phyloP scores from a whole-genome alignment of 2,329 filamentous ascomycete species.

The Penicillium glabrum region DNA sequence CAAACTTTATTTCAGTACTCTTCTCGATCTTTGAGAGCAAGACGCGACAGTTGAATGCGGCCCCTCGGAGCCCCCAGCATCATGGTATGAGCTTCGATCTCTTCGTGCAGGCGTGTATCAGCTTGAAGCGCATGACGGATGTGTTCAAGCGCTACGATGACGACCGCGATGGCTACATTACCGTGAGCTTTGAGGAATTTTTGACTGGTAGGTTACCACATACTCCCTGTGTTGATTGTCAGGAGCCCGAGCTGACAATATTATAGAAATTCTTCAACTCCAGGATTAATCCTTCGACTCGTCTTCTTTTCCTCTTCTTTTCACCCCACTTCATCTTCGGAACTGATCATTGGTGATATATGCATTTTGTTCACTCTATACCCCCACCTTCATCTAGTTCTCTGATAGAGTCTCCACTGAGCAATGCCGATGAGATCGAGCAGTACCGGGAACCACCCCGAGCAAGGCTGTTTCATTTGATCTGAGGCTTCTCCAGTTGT shows the following conservation, averaged over 20 bases:
- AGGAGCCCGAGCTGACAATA: neutral
- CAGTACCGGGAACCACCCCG: neutral
- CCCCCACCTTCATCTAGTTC: neutral
- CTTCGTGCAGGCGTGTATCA: constrained; percentile 97
- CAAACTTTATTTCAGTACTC: constrained; percentile 77
- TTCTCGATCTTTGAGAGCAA: constrained; percentile 83
- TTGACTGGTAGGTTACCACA: constrained; percentile 55
- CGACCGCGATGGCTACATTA: constrained; percentile 91
- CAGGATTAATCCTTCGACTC: constrained; percentile 29
- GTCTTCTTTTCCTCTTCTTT: neutral
- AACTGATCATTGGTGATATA: neutral
- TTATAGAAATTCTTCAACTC: constrained; percentile 33
- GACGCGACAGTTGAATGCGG: constrained; percentile 42
- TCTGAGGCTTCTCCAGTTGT: neutral
- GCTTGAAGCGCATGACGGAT: constrained; percentile 96
- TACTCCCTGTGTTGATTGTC: neutral
- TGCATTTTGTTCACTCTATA: neutral
- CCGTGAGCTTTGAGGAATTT: constrained; percentile 78
- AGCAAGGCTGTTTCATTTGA: neutral
- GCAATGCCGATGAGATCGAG: neutral
- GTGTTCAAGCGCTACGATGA: constrained; percentile 99
- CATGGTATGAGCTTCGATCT: constrained; percentile 87
- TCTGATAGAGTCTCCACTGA: neutral
- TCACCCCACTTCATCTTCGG: neutral
- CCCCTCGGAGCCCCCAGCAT: constrained; percentile 23